Evolutionary conservation across 139 green algal species (phyloP).

Genomic region (Auxenochlorella protothecoides): DNA sequence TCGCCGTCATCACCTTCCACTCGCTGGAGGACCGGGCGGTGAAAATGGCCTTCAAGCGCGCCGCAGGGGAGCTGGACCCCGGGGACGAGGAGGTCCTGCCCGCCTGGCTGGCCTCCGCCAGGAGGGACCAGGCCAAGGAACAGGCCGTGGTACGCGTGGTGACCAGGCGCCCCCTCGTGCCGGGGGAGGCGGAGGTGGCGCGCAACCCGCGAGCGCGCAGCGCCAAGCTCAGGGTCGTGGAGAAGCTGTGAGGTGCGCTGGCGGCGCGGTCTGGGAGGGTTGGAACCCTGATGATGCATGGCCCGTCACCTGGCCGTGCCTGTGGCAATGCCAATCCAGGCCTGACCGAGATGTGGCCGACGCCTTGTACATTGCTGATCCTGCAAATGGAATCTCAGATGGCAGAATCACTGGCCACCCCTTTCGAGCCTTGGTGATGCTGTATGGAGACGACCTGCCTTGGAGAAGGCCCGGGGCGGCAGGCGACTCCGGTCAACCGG

Average conservation of each 20-base stretch:
- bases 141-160: constrained; percentile 11
- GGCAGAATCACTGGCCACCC: too few species aligned
- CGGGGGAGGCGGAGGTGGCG: constrained; percentile 41
- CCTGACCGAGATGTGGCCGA: too few species aligned
- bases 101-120: constrained; percentile 10
- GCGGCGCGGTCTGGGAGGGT: not conserved
- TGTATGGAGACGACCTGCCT: too few species aligned
- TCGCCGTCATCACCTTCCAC: constrained; percentile 93
- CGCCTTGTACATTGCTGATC: too few species aligned
- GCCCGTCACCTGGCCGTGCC: too few species aligned
- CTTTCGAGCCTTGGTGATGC: too few species aligned
- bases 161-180: constrained; percentile 15
- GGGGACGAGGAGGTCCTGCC: constrained; percentile 8
- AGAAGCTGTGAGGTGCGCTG: constrained; percentile 37
- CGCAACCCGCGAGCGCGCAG: constrained; percentile 68
- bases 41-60: constrained; percentile 71
- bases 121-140: not conserved
- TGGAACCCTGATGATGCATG: too few species aligned
- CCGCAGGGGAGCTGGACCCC: constrained; percentile 34
- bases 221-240: constrained; percentile 78
- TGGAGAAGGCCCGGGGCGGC: too few species aligned
- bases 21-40: constrained; percentile 88
- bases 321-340: too few species aligned
- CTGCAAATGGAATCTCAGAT: too few species aligned
- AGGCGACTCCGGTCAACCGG: too few species aligned